Evolutionary conservation across 2,329 filamentous ascomycete genomes (phyloP), one percentile per base, ranked within the genome.

Genomic region (Aspergillus sp.): DNA sequence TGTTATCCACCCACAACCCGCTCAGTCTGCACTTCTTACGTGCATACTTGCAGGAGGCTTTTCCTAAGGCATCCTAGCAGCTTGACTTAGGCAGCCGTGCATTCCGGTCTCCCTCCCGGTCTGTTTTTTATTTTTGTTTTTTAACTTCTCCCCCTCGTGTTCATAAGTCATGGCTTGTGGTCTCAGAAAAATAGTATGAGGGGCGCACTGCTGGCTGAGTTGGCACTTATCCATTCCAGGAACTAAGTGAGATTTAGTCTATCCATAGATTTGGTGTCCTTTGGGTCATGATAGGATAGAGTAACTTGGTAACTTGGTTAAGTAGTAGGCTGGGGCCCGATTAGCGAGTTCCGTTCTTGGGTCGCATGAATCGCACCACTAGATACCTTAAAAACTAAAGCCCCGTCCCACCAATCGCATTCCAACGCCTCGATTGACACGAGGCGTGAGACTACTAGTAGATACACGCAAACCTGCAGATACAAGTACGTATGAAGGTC

Each of bases 81-180:
- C n/a, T 19, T 21, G 32, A 44, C 32, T 54, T 38, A 54, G 57
- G 58, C 51, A 54, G 48, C 51, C 30, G 47, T 55, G 52, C 51
- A 55, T 54, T 30, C 51, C 27, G 30, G 6, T 21, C 41, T 27
- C 25, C 42, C 30, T 25, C 23, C 30, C 41, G 10, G 21, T 54
- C 50, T 50, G 44, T 21, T 21, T 36, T 36, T 13, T 36, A 5
- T 36, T 36, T 36, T 5, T 13, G 5, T 13, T 13, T 13, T 36
- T 13, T 36, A 4, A 13, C 32, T 54, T 27, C 7, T 10, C 25
- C 52, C 52, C 52, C 52, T 59, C 51, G 58, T 59, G 58, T 59
- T 59, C 44, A 23, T 32, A 39, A 32, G 32, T 39, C 49, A 54
- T 23, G 38, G 21, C 41, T 53, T 27, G 23, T 38, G 27, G 23